Evolutionary conservation across 2,329 filamentous ascomycete species (phyloP).

Genomic region (Pestalotiopsis sp.): DNA sequence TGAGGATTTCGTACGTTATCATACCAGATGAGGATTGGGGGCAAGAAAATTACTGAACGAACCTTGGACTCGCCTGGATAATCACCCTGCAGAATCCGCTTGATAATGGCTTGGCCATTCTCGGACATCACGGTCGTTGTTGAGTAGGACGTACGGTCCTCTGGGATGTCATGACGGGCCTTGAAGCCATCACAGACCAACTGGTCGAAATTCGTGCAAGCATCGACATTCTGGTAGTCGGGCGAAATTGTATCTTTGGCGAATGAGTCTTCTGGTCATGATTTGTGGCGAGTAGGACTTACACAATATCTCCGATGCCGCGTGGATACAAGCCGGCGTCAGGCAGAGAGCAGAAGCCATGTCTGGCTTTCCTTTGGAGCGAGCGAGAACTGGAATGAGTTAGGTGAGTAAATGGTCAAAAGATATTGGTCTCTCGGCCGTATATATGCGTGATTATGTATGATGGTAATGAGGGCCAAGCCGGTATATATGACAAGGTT

Average conservation of each 20-base stretch:
- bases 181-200: slow-evolving; percentile 70
- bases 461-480: not conserved
- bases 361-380: slow-evolving; percentile 9
- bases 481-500: not conserved
- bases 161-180: slow-evolving; percentile 63
- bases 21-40: not conserved
- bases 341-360: slow-evolving; percentile 46
- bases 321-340: slow-evolving; percentile 64
- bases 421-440: not conserved
- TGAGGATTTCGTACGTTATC: not conserved
- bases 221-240: slow-evolving; percentile 64
- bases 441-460: no score
- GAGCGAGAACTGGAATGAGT: slow-evolving; percentile 21
- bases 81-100: slow-evolving; percentile 64
- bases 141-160: slow-evolving; percentile 64
- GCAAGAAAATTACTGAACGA: slow-evolving; percentile 19
- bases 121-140: slow-evolving; percentile 65
- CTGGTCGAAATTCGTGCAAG: slow-evolving; percentile 70
- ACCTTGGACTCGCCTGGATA: slow-evolving; percentile 47
- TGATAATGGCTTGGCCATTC: slow-evolving; percentile 58
- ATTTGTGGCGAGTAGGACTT: slow-evolving; percentile 16
- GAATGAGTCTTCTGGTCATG: slow-evolving; percentile 12
- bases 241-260: slow-evolving; percentile 57
- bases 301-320: slow-evolving; percentile 61
- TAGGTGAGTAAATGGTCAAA: not conserved